Percentiles rank a stretch among this genome's conserved stretches.
Conservation (phyloP, 805 yeast genomes). For the Kuraishia cidri region DNA sequence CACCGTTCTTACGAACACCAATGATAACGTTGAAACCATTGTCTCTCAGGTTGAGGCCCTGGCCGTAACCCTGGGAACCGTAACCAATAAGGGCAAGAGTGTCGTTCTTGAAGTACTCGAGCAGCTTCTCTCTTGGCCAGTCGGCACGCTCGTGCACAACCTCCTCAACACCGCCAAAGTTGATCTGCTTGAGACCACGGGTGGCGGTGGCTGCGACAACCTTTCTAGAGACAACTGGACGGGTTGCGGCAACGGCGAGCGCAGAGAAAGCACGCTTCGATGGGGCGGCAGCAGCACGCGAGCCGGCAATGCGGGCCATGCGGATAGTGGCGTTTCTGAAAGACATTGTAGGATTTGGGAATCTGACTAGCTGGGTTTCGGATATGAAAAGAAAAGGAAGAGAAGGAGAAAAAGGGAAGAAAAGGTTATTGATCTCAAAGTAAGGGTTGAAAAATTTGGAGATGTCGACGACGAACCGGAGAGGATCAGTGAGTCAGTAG, state of each 20-base stretch:
- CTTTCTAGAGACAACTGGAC: constrained; percentile 28
- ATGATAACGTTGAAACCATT: constrained; percentile 95
- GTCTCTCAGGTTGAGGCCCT: constrained; percentile 98
- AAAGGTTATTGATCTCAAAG: no score
- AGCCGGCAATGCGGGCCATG: constrained; percentile 37
- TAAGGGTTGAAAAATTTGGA: no score
- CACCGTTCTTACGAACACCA: constrained; percentile 98
- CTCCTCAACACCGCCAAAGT: constrained; percentile 94
- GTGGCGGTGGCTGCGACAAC: constrained; percentile 36
- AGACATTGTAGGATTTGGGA: constrained; percentile 16
- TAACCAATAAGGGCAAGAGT: constrained; percentile 97
- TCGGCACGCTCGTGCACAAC: constrained; percentile 97
- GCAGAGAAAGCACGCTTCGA: constrained; percentile 54
- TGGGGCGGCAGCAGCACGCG: constrained; percentile 28
- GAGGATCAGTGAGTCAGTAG: no score
- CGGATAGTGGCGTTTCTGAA: constrained; percentile 39
- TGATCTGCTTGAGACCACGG: constrained; percentile 94
- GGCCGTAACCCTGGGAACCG: constrained; percentile 99
- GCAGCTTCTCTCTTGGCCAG: constrained; percentile 98
- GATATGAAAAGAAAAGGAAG: background rate
- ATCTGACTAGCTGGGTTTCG: no score
- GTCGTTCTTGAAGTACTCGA: constrained; percentile 95
- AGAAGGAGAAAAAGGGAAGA: background rate
- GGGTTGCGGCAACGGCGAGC: constrained; percentile 31
- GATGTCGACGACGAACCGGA: no score